phyloP scores from a whole-genome alignment of 2,329 filamentous ascomycete genomes.

The Fusarium tupiense region DNA sequence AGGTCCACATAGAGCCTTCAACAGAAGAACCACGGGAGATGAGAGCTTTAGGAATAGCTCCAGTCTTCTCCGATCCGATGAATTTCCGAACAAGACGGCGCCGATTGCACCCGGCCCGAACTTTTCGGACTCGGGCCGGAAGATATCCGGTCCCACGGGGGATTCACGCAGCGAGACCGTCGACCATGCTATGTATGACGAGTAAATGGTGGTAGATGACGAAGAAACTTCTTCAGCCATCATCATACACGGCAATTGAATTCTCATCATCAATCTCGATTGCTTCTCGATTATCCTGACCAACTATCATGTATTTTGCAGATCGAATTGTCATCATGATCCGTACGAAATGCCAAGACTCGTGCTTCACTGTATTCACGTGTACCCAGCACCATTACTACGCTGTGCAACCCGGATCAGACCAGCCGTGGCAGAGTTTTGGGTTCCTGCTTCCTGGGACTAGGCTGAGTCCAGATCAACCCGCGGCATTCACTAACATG shows the following conservation, averaged over 20 bases:
- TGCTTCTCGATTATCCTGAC: slow-evolving; percentile 1
- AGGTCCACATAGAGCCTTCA: slow-evolving; percentile 4
- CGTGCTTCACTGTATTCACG: neutral
- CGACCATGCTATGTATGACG: neutral
- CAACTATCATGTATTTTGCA: neutral
- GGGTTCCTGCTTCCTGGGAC: slow-evolving; percentile 3
- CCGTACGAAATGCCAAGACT: neutral
- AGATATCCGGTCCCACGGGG: slow-evolving; percentile 2
- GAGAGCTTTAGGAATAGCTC: slow-evolving; percentile 9
- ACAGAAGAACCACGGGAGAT: neutral
- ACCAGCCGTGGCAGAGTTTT: slow-evolving; percentile 15
- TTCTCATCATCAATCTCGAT: slow-evolving; percentile 12
- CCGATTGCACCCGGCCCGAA: slow-evolving; percentile 11
- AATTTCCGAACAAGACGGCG: neutral
- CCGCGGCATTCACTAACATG: slow-evolving; percentile 33
- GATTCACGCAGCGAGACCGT: slow-evolving; percentile 3
- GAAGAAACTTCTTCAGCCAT: neutral
- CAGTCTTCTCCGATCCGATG: neutral
- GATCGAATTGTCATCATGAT: slow-evolving; percentile 13
- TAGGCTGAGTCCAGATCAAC: slow-evolving; percentile 24
- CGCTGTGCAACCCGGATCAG: neutral
- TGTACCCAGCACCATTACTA: neutral
- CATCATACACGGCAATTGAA: slow-evolving; percentile 7
- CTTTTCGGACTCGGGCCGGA: slow-evolving; percentile 4
- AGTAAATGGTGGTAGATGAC: neutral